Evolutionary conservation across 352 stramenopile genomes (phyloP), one percentile per base, ranked within the genome.

Genomic region (Aphanomyces stellatus): DNA sequence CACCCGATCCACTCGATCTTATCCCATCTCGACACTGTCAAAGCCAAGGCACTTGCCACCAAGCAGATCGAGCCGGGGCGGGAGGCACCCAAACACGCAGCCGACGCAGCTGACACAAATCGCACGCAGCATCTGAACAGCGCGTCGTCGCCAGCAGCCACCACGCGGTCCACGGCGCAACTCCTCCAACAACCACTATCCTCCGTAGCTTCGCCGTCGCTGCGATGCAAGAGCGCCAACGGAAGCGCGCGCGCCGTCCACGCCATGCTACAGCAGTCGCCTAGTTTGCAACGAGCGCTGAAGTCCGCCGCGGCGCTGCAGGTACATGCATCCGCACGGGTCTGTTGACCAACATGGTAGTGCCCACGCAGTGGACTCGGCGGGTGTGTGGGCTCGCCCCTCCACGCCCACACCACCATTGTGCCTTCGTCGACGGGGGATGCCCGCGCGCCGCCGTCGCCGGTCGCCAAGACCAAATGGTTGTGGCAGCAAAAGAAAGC

Each of bases 221-320:
- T n/a, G n/a, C n/a, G n/a, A n/a, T n/a, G n/a, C n/a, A n/a, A n/a
- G n/a, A n/a, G n/a, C n/a, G n/a, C 22, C 51, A 13, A 60, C 17
- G 34, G 19, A 8, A 15, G 4, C 30, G 30, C 31, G 22, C 42
- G 42, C 42, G 25, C 34, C 8, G 33, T 15, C 55, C 7, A 63
- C 13, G 11, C 17, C 28, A 51, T 31, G 27, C 33, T 51, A 53
- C n/a, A 34, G 19, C 55, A 63, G 30, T 57, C 49, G 11, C 49
- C 55, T n/a, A 63, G 55, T 35, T 41, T 67, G 6, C 60, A 57
- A 31, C 60, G 60, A 10, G 60, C 60, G 5, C 34, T 67, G 28
- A 42, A 60, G 41, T 37, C 37, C 6, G 60, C 60, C 13, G 28
- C 48, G 2, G 40, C 60, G 7, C 48, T 51, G 2, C 60, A 43